Conservation (phyloP, 371 early-diverging fungal species). For the Mortierella sp. region DNA sequence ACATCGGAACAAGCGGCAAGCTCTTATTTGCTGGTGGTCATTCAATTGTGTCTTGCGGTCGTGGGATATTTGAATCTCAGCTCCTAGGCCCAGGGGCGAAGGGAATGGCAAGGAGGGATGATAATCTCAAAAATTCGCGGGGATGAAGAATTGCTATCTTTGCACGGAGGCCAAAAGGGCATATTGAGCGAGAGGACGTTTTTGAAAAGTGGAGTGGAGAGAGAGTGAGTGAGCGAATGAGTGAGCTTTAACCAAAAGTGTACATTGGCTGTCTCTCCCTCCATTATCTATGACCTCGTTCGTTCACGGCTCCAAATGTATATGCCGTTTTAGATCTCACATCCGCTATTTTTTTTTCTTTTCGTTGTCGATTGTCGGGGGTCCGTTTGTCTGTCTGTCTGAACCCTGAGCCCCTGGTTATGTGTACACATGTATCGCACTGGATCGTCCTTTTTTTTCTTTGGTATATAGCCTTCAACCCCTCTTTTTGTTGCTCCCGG, state of each 20-base stretch:
- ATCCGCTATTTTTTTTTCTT: neutral
- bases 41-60: slow-evolving; percentile 9
- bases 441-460: neutral
- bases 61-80: slow-evolving; percentile 13
- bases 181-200: neutral
- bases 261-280: neutral
- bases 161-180: neutral
- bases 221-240: neutral
- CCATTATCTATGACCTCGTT: neutral
- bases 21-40: slow-evolving; percentile 2
- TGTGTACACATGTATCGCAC: neutral
- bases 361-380: neutral
- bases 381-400: neutral
- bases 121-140: slow-evolving; percentile 6
- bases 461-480: neutral
- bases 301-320: neutral
- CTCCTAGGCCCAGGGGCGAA: neutral
- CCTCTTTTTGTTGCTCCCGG: slow-evolving; percentile 1
- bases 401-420: slow-evolving; percentile 1
- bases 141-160: slow-evolving; percentile 3
- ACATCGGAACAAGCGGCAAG: slow-evolving; percentile 6
- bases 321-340: slow-evolving; percentile 1
- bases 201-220: neutral
- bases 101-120: too few species aligned
- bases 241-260: too few species aligned